Conservation (phyloP, 1,139 yeast species). For the Debaryomycetaceae sp. region DNA sequence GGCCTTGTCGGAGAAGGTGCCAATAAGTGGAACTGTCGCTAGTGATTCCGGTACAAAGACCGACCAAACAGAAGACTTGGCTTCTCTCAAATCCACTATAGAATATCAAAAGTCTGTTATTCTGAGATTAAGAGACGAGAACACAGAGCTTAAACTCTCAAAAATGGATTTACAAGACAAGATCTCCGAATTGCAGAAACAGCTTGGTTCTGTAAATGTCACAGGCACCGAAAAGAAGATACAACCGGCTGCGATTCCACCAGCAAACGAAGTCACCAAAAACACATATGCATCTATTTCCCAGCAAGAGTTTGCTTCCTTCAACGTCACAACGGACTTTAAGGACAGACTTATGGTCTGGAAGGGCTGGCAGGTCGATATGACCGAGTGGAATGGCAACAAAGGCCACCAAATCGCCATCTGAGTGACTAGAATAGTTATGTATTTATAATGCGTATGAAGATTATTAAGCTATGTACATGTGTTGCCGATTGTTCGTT, state of each 20-base stretch:
- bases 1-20: too few species aligned
- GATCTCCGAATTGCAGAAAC: conserved; percentile 24
- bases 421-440: conserved; percentile 7
- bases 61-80: conserved; percentile 26
- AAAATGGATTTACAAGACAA: conserved; percentile 48
- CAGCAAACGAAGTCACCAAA: conserved; percentile 13
- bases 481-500: background rate
- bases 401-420: conserved; percentile 24
- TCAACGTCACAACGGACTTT: conserved; percentile 30
- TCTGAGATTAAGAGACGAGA: conserved; percentile 39
- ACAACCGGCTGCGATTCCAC: conserved; percentile 7
- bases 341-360: conserved; percentile 52
- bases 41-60: background rate
- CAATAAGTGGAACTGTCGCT: background rate
- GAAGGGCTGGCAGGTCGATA: conserved; percentile 85
- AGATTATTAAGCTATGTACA: conserved; percentile 2
- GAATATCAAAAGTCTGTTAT: conserved; percentile 35
- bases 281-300: conserved; percentile 35
- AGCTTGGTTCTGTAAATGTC: conserved; percentile 10
- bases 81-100: conserved; percentile 21
- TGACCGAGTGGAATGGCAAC: conserved; percentile 67
- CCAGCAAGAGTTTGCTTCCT: conserved; percentile 22
- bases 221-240: conserved; percentile 2
- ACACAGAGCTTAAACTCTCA: conserved; percentile 40
- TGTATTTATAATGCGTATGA: background rate